Base-by-base conservation (phyloP, 2,329 filamentous ascomycete species). In the Hawksworthiomyces lignivorus region DNA sequence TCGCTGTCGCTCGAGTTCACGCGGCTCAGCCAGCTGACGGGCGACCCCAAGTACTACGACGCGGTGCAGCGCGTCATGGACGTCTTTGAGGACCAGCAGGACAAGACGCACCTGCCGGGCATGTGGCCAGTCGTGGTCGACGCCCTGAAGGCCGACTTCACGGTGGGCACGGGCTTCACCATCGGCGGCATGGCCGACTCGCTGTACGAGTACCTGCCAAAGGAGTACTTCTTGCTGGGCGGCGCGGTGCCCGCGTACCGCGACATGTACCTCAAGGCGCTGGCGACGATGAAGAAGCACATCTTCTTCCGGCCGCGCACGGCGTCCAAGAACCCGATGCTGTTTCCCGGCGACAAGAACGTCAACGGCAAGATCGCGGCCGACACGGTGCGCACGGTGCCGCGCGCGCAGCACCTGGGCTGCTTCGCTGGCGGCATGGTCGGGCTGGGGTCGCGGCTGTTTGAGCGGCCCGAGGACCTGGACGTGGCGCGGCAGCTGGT, bases 1-100 rank as follows among this genome's bases (percentile, higher is more conserved):
- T 84, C 82, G 9, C 67, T 89, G 43, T 78, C 77, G 8, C 60
- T 90, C 45, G 84, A 89, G 55, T 87, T 89, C 55, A 87, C 82
- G 3, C 69, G 84, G 6, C 67, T 90, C 34, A 78, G 80, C 17
- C 84, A 89, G 60, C 64, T 89, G 44, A 87, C 84, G 0, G 77
- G 76, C 38, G 70, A 87, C 46, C 62, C 74, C 41, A 87, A 82
- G 56, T 89, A 84, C 62, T 88, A 83, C 58, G 82, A 87, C 60
- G 83, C 82, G 5, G 74, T 86, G 40, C 80, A 83, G 48, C 73
- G 81, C n/a, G 73, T 90, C 46, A 87, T 84, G 49, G 69, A 80
- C 52, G 73, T 78, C 45, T 72, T 89, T 36, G 71, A 79, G 48
- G 64, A 69, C 29, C 73, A 74, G 49, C 84, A 89, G 62, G 73